phyloP scores from a whole-genome alignment of 2,329 filamentous ascomycete genomes.

The Aureobasidium leucospermi region DNA sequence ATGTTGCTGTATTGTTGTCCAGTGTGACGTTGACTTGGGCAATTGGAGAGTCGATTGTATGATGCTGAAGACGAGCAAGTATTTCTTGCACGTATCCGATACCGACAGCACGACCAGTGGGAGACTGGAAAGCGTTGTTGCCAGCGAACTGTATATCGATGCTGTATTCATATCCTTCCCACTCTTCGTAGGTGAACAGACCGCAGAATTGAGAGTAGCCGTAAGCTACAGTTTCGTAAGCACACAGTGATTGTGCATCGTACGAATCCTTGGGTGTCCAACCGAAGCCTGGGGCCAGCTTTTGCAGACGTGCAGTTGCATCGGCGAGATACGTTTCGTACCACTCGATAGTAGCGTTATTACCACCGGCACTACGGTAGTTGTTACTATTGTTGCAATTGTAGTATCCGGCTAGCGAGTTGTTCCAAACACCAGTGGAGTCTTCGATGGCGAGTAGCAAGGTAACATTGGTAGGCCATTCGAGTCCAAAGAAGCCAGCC shows the following conservation, averaged over 20 bases:
- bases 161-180: conserved; percentile 64
- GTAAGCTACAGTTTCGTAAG: conserved; percentile 70
- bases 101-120: conserved; percentile 63
- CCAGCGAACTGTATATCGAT: conserved; percentile 56
- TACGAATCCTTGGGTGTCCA: conserved; percentile 60
- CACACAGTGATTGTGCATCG: conserved; percentile 63
- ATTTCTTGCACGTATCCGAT: conserved; percentile 68
- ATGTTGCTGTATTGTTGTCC: conserved; percentile 59
- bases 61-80: conserved; percentile 61
- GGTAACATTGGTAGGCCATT: conserved; percentile 65
- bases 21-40: conserved; percentile 58
- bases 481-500: conserved; percentile 69
- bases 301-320: conserved; percentile 53
- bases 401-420: conserved; percentile 60
- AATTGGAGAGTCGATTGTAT: conserved; percentile 39
- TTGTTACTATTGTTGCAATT: conserved; percentile 56
- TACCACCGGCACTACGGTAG: conserved; percentile 41
- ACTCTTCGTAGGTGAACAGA: conserved; percentile 69
- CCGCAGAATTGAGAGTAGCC: conserved; percentile 68
- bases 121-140: conserved; percentile 55
- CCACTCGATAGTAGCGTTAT: conserved; percentile 53
- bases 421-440: conserved; percentile 44
- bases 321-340: conserved; percentile 56
- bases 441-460: conserved; percentile 66
- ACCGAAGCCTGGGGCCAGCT: conserved; percentile 35